These are phyloP conservation scores for Fraxinus floribunda DNA, from an alignment of 305 asterid species.

Conservation along the genomic window DNA sequence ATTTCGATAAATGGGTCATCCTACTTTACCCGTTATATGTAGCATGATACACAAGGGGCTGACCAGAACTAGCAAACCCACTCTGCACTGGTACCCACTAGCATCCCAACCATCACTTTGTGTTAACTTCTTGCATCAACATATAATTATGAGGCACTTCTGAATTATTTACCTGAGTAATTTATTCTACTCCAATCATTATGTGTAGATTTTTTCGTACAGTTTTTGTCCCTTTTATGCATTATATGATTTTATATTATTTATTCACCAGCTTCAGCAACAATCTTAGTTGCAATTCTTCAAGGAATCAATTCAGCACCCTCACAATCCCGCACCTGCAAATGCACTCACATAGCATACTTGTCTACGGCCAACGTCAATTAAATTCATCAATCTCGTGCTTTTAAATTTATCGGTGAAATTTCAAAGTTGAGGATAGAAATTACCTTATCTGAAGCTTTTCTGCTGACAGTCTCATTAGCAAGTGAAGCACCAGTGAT, in stretches of 20 bases:
- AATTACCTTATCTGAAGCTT: constrained; percentile 91
- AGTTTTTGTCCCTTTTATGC: neutral
- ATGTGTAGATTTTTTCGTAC: neutral
- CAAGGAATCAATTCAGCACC: neutral
- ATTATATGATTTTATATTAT: neutral
- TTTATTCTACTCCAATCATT: neutral
- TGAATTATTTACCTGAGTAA: neutral
- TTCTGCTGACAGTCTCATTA: constrained; percentile 82
- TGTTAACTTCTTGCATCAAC: neutral
- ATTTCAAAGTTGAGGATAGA: neutral
- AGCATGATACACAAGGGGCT: neutral
- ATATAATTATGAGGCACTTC: neutral
- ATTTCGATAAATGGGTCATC: neutral
- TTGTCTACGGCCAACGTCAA: neutral
- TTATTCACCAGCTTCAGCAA: neutral
- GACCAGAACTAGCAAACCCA: neutral
- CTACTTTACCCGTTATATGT: neutral
- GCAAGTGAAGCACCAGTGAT: constrained; percentile 36
- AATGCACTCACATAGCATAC: neutral
- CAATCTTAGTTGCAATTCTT: neutral
- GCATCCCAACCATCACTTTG: neutral
- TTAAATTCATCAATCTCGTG: neutral
- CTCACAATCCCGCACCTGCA: neutral
- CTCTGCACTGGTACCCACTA: neutral
- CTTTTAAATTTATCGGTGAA: neutral